phyloP scores from a whole-genome alignment of 1,284 basidiomycete genomes.

The Marasmius sp. region DNA sequence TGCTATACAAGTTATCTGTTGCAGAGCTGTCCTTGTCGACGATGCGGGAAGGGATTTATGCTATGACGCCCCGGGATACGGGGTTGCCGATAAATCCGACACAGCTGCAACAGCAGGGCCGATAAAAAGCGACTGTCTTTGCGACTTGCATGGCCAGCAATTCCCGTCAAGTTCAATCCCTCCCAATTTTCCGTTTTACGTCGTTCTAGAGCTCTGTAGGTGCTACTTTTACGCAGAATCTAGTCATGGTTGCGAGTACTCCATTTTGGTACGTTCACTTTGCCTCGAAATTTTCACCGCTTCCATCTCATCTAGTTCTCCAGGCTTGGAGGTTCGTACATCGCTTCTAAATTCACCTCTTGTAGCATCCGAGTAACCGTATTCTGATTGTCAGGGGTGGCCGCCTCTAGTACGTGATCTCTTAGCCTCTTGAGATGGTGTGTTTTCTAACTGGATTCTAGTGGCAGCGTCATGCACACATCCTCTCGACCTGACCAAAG shows the following conservation, averaged over 20 bases:
- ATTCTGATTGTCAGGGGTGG: slow-evolving; percentile 50
- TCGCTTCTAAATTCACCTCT: slow-evolving; percentile 2
- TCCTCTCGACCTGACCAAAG: slow-evolving; percentile 84
- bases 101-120: not conserved
- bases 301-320: slow-evolving; percentile 12
- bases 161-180: too few relatives aligned
- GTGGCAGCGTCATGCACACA: slow-evolving; percentile 88
- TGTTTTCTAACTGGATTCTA: slow-evolving; percentile 29
- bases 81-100: not conserved
- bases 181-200: not conserved
- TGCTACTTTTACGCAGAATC: not conserved
- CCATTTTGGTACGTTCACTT: slow-evolving; percentile 60
- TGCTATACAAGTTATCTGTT: too few relatives aligned
- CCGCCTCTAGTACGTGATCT: slow-evolving; percentile 65
- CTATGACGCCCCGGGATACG: not conserved
- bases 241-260: slow-evolving; percentile 32
- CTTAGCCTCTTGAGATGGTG: slow-evolving; percentile 7
- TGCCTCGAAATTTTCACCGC: slow-evolving; percentile 5
- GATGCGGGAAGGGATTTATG: not conserved
- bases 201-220: not conserved
- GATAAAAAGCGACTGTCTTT: not conserved
- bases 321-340: slow-evolving; percentile 71
- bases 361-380: not conserved
- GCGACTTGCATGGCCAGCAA: not conserved
- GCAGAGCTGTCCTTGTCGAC: not conserved